Base-by-base conservation (phyloP, 805 yeast species). In the Tetrapisispora taiwanensis region DNA sequence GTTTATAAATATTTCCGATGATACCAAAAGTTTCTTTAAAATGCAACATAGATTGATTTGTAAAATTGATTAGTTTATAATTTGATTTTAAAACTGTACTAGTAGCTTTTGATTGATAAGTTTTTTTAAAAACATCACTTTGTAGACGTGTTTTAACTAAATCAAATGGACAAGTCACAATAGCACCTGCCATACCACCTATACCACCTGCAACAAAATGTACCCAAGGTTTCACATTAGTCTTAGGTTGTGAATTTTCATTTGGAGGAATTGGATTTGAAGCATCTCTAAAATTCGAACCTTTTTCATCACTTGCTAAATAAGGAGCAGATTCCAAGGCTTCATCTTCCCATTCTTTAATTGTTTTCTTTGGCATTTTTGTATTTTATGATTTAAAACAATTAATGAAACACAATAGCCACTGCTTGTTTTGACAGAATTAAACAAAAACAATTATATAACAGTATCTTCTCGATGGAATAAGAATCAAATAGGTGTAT, bases 101-200 rank as follows among this genome's bases (percentile, higher is more conserved):
- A 13, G 43, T 38, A 7, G 46, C 55, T 17, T 51, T 47, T 4
- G 67, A 55, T 40, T 61, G 62, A 58, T 84, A 84, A 12, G 74
- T 63, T 7, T 71, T 66, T 50, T 74, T 75, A 54, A 82, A 89
- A 7, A 82, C 85, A 57, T 88, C 95, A 48, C 95, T 83, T 62
- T 92, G 99, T 44, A 92, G 68, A 56, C 99, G 74, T 0, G 99
- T 92, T 60, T 92, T 92, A 31, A 92, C 96, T 41, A 92, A 94
- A 63, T 89, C 99, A 49, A 92, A 76, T 1, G 99, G 99, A 54
- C 95, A 82, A 0, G 99, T 92, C 44, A 79, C 80, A 3, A 90
- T 67, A 1, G 98, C 95, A 22, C 99, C 99, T 27, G 90, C 85
- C 97, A 92, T 92, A 14, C 98, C 99, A 30, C 97, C 99, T 22